These are phyloP conservation scores for Acer saccharum DNA, from an alignment of 345 rosid species.

Conservation along the genomic window DNA sequence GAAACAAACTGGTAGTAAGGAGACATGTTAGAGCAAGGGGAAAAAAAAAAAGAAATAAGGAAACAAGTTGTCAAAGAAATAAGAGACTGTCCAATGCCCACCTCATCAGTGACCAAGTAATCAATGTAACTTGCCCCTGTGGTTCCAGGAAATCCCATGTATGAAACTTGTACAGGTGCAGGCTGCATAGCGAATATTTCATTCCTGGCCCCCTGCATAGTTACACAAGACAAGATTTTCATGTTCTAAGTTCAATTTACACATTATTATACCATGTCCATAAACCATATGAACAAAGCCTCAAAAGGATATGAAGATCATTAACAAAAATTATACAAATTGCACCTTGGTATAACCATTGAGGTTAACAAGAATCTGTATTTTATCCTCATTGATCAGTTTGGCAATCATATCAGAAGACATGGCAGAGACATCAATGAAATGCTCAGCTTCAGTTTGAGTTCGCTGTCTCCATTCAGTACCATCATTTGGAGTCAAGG, in stretches of 20 bases:
- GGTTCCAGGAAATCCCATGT: constrained; percentile 99
- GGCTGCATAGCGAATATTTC: constrained; percentile 99
- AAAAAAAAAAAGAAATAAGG: not conserved
- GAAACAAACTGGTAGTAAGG: constrained; percentile 76
- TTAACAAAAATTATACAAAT: not conserved
- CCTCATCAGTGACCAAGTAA: constrained; percentile 98
- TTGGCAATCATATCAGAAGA: constrained; percentile 85
- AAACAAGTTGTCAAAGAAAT: not conserved
- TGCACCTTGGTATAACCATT: constrained; percentile 96
- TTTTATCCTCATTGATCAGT: constrained; percentile 78
- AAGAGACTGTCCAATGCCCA: constrained; percentile 21
- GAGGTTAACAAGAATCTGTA: constrained; percentile 88
- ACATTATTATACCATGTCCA: not conserved
- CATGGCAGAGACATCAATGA: constrained; percentile 87
- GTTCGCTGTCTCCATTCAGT: constrained; percentile 97
- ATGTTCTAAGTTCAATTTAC: not conserved
- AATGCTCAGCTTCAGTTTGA: constrained; percentile 91
- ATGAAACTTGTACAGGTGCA: constrained; percentile 95
- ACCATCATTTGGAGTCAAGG: constrained; percentile 90
- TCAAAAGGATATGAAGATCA: too few species aligned
- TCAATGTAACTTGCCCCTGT: constrained; percentile 95
- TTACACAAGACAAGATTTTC: not conserved
- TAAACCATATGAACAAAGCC: not conserved
- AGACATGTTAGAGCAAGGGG: constrained; percentile 22
- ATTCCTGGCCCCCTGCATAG: constrained; percentile 91